Conservation (phyloP, 75 land plant genomes). For the Selaginella moellendorffii region DNA sequence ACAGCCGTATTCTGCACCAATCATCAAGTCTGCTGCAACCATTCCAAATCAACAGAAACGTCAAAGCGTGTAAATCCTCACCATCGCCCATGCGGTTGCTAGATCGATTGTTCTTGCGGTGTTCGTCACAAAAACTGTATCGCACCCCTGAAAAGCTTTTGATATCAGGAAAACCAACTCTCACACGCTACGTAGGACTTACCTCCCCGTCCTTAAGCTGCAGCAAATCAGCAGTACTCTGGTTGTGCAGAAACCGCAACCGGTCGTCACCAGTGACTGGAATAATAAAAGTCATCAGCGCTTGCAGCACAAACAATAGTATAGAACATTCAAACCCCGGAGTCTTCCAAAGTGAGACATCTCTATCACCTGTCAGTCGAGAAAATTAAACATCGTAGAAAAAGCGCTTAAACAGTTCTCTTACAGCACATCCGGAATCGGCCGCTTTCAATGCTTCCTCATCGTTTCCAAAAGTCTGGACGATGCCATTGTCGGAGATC, state of each 20-base stretch:
- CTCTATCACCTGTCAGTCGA: constrained; percentile 45
- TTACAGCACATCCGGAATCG: constrained; percentile 40
- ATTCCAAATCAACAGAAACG: no score
- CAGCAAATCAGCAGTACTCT: constrained; percentile 73
- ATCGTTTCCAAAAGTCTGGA: constrained; percentile 49
- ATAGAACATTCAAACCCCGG: constrained; percentile 34
- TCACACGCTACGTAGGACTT: not conserved
- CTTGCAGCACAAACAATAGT: no score
- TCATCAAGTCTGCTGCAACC: no score
- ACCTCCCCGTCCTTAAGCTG: constrained; percentile 54
- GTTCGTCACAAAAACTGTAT: constrained; percentile 71
- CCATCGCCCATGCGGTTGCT: constrained; percentile 76
- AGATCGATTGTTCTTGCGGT: constrained; percentile 76
- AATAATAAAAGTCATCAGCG: no score
- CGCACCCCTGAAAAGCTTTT: constrained; percentile 73
- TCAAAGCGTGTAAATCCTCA: constrained; percentile 14
- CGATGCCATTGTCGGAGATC: constrained; percentile 29
- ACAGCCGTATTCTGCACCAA: constrained; percentile 50
- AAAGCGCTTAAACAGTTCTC: no score
- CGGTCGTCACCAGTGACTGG: constrained; percentile 77
- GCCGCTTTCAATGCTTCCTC: constrained; percentile 45
- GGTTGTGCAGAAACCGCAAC: constrained; percentile 67
- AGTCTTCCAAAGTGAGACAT: constrained; percentile 69
- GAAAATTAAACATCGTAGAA: not conserved
- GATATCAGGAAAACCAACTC: no score